Evolutionary conservation across 1,284 basidiomycete species (phyloP), one percentile per base, ranked within the genome.

Genomic region (Clitocybe nebularis): DNA sequence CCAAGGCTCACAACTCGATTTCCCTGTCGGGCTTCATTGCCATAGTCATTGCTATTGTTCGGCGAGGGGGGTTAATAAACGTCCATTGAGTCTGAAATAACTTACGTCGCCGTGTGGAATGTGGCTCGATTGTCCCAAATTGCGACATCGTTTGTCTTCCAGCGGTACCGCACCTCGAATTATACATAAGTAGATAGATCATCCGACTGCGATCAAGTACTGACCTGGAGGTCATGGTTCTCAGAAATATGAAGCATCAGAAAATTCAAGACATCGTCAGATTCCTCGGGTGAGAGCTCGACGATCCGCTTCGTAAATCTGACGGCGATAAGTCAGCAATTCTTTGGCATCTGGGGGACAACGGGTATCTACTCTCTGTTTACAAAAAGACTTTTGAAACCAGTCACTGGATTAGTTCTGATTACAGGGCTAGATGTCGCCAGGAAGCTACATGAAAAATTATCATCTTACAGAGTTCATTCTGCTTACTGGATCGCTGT

Each of bases 191-290:
- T 20, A 11, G 17, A 35, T 8, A 36, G 19, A 35, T 14, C 5
- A 33, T 6, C n/a, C n/a, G 25, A 19, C 1, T 19, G 32, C 11
- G 24, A 25, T 4, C 7, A 7, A n/a, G 10, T 14, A 23, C 73
- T 59, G 13, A 79, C 76, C 58, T 86, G 83, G 24, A 84, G 58
- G 56, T 83, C 79, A 54, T 84, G 81, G 60, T 81, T 83, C 52
- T 75, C 71, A 1, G 69, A 57, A 39, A 75, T 57, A 44, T 74
- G 69, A 10, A 67, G 61, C 50, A 64, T 66, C 4, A 81, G 63
- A 57, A 74, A 74, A 6, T 69, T 63, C 17, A 81, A 64, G 3
- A 79, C 47, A 22, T 66, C 53, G 33, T 77, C 71, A 19, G 75
- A 78, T 63, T 87, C 84, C 41, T 78, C 77, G 13, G 63, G 63